phyloP scores from a whole-genome alignment of 495 filamentous ascomycete species.

The Podospora anserina region DNA sequence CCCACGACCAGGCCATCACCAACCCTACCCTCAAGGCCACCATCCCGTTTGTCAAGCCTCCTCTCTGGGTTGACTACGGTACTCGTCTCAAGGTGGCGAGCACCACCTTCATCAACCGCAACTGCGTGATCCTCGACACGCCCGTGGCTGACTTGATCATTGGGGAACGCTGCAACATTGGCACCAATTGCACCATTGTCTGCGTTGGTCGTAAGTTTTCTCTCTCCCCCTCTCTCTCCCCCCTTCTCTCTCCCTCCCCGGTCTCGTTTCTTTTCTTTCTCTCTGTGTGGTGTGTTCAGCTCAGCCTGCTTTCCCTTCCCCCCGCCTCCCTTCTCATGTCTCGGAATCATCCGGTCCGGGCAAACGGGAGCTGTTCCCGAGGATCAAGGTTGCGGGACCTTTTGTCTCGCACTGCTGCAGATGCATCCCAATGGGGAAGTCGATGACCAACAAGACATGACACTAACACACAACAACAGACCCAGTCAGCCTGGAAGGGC shows the following conservation, averaged over 20 bases:
- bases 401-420: conserved; percentile 5
- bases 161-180: conserved; percentile 35
- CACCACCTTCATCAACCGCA: conserved; percentile 37
- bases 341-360: conserved; percentile 4
- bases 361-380: conserved; percentile 5
- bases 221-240: background rate
- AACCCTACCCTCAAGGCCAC: conserved; percentile 30
- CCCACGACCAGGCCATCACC: conserved; percentile 36
- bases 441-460: background rate
- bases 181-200: conserved; percentile 34
- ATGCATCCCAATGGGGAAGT: conserved; percentile 1
- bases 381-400: background rate
- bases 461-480: conserved; percentile 15
- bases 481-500: conserved; percentile 27
- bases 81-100: conserved; percentile 31
- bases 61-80: conserved; percentile 38
- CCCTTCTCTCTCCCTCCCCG: background rate
- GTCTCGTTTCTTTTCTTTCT: background rate
- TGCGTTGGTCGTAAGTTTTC: conserved; percentile 26
- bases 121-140: conserved; percentile 40
- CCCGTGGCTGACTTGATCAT: conserved; percentile 38
- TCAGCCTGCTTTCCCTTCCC: background rate
- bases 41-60: conserved; percentile 38
- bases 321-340: background rate
- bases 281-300: background rate